Conservation (phyloP, 1,284 basidiomycete genomes). For the Phylloboletellus chloephorus region DNA sequence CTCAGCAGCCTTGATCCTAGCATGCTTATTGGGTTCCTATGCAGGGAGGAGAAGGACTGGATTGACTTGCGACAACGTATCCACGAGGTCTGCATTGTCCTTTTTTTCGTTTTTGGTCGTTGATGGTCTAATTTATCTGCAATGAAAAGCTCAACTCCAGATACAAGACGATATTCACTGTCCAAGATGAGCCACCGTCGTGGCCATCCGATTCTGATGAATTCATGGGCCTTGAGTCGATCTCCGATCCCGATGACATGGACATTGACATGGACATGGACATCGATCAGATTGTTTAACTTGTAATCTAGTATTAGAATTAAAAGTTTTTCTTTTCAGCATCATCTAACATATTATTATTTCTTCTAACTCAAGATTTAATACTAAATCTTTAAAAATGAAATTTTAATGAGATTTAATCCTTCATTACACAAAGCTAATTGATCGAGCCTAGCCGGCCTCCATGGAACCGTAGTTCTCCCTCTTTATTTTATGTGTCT, state of each 20-base stretch:
- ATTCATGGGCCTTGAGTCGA: conserved; percentile 73
- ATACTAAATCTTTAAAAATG: no score
- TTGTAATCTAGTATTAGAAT: no score
- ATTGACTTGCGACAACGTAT: conserved; percentile 73
- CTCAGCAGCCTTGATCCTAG: conserved; percentile 90
- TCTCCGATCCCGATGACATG: conserved; percentile 70
- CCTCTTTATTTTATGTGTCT: no score
- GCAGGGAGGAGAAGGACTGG: conserved; percentile 80
- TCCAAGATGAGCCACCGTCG: conserved; percentile 79
- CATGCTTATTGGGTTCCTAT: conserved; percentile 93
- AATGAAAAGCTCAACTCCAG: conserved; percentile 42
- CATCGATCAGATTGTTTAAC: no score
- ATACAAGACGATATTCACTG: conserved; percentile 72
- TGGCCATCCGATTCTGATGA: conserved; percentile 76
- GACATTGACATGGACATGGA: no score
- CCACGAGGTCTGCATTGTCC: conserved; percentile 49
- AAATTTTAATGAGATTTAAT: no score
- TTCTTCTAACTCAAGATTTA: no score
- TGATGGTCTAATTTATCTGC: conserved; percentile 3
- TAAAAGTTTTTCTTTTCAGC: no score
- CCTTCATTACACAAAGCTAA: no score
- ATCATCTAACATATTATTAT: no score
- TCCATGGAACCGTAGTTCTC: no score
- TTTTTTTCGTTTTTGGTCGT: neutral
- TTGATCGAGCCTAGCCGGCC: no score